Percentiles rank a stretch among this genome's conserved stretches.
Conservation (phyloP, 495 filamentous ascomycete genomes). For the Thozetella sp. region DNA sequence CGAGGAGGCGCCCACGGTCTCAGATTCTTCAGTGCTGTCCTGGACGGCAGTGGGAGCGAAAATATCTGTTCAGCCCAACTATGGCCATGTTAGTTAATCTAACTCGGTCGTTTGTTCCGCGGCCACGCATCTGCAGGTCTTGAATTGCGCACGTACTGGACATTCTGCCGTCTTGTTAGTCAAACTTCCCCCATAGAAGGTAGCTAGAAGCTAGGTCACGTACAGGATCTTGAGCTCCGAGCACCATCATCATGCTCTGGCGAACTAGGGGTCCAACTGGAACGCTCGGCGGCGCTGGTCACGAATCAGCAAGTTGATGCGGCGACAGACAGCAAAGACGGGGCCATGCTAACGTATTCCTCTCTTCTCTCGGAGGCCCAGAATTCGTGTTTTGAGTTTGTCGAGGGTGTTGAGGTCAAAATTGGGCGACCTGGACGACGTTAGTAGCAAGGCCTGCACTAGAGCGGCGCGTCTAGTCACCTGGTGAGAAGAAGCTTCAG, state of each 20-base stretch:
- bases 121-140: too few species aligned
- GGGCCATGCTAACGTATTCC: constrained; percentile 38
- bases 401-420: constrained; percentile 56
- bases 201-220: constrained; percentile 2
- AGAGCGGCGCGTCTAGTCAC: constrained; percentile 22
- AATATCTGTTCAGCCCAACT: constrained; percentile 59
- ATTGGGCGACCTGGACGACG: constrained; percentile 41
- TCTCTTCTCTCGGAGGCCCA: constrained; percentile 45
- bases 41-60: constrained; percentile 49
- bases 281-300: constrained; percentile 23
- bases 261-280: constrained; percentile 25
- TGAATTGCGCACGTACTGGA: constrained; percentile 28
- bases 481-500: constrained; percentile 48
- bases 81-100: not conserved
- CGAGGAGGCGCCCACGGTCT: constrained; percentile 15
- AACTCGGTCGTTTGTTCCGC: too few species aligned
- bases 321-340: not conserved
- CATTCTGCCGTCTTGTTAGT: constrained; percentile 17
- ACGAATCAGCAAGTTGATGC: constrained; percentile 1
- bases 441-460: constrained; percentile 8
- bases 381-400: constrained; percentile 39
- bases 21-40: constrained; percentile 47
- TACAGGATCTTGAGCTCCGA: constrained; percentile 27
- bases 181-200: too few species aligned
- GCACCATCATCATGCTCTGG: constrained; percentile 23